Percentiles rank a stretch among this genome's conserved stretches.
These are phyloP conservation scores for Avena insularis DNA, from an alignment of 176 grass and related monocot species.

Conservation along the genomic window DNA sequence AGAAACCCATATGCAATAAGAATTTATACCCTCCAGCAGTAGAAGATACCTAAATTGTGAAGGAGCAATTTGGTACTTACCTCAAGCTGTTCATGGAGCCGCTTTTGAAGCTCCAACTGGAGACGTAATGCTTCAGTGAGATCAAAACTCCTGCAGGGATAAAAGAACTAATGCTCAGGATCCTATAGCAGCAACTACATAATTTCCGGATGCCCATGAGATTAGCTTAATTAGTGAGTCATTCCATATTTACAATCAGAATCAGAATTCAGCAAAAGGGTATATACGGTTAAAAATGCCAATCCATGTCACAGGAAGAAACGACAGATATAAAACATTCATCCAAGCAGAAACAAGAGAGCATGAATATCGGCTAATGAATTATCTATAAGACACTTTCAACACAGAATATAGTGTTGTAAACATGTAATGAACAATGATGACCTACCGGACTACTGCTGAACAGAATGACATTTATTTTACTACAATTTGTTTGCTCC, in stretches of 20 bases:
- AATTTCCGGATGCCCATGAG: conserved; percentile 21
- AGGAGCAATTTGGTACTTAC: conserved; percentile 47
- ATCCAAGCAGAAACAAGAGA: not conserved
- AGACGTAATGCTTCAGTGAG: conserved; percentile 90
- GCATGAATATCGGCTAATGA: conserved; percentile 4
- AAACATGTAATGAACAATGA: not conserved
- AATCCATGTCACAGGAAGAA: not conserved
- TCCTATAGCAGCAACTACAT: conserved; percentile 1
- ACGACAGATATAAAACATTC: not conserved
- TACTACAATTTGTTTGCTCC: not conserved
- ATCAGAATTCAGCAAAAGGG: not conserved
- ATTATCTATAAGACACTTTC: not conserved
- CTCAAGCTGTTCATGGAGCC: conserved; percentile 99
- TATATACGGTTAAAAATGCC: not conserved
- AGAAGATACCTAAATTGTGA: conserved; percentile 1
- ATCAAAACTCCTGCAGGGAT: conserved; percentile 72
- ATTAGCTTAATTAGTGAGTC: not conserved
- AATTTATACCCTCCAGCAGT: not conserved
- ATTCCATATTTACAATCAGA: conserved; percentile 8
- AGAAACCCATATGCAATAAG: not conserved
- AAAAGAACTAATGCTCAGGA: conserved; percentile 37
- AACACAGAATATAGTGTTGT: not conserved
- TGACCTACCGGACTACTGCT: conserved; percentile 1
- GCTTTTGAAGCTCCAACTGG: conserved; percentile 97
- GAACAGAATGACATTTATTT: not conserved